Conservation (phyloP, 768 basidiomycete genomes). For the Boletus reticuloceps region DNA sequence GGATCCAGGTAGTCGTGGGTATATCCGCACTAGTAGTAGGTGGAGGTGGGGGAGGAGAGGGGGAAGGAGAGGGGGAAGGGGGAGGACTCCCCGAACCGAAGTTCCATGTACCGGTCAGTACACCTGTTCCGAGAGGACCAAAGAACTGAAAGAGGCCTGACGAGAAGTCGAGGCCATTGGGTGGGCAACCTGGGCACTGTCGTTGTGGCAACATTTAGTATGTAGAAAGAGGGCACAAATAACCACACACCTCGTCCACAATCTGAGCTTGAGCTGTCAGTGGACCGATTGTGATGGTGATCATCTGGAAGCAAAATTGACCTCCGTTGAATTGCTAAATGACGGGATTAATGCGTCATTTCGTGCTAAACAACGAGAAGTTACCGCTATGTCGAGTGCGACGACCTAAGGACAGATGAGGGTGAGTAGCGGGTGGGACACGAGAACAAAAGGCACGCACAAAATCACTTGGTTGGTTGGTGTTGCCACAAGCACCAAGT, state of each 20-base stretch:
- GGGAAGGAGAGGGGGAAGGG: constrained; percentile 22
- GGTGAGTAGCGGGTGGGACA: constrained; percentile 2
- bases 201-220: background rate
- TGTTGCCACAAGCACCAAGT: constrained; percentile 42
- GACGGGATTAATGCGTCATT: background rate
- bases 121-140: constrained; percentile 43
- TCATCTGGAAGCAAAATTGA: constrained; percentile 56
- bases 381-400: constrained; percentile 37
- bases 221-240: background rate
- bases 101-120: constrained; percentile 59
- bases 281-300: constrained; percentile 61
- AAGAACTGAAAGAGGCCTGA: constrained; percentile 65
- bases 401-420: constrained; percentile 43
- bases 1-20: constrained; percentile 22
- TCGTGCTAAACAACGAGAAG: background rate
- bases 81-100: constrained; percentile 32
- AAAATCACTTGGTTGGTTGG: constrained; percentile 31
- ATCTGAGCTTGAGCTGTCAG: constrained; percentile 57
- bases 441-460: constrained; percentile 21
- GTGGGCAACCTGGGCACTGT: constrained; percentile 68
- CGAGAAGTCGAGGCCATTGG: constrained; percentile 66
- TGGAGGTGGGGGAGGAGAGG: constrained; percentile 16
- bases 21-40: constrained; percentile 7
- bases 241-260: constrained; percentile 50
- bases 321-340: constrained; percentile 53